Percentiles rank a stretch among this genome's conserved stretches.
phyloP scores from a whole-genome alignment of 1,284 basidiomycete species.

The Gymnopus androsaceus region DNA sequence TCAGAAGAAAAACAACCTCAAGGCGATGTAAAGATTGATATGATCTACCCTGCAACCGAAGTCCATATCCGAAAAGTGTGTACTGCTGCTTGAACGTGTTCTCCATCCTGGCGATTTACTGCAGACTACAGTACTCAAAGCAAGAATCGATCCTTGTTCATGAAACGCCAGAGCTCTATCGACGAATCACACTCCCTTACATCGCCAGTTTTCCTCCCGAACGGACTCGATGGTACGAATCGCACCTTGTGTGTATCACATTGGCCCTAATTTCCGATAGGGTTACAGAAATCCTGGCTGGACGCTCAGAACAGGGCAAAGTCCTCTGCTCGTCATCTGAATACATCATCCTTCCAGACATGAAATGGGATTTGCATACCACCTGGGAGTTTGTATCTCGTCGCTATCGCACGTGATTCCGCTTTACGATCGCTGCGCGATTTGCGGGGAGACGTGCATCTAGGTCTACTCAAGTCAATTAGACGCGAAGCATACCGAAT shows the following conservation, averaged over 20 bases:
- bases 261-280: slow-evolving; percentile 39
- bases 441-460: slow-evolving; percentile 56
- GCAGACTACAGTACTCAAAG: slow-evolving; percentile 67
- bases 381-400: slow-evolving; percentile 71
- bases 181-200: slow-evolving; percentile 73
- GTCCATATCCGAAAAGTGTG: slow-evolving; percentile 77
- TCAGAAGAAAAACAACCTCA: slow-evolving; percentile 35
- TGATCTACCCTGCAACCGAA: slow-evolving; percentile 83
- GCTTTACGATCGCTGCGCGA: slow-evolving; percentile 73
- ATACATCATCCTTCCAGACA: slow-evolving; percentile 87
- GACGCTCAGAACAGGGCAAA: slow-evolving; percentile 78
- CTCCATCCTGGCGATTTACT: not conserved
- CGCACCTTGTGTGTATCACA: not conserved
- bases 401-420: slow-evolving; percentile 64
- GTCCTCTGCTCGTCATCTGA: slow-evolving; percentile 72
- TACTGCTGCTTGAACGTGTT: slow-evolving; percentile 1
- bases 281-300: slow-evolving; percentile 87
- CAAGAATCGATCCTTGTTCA: slow-evolving; percentile 75
- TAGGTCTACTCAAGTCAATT: slow-evolving; percentile 73
- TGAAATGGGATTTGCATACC: slow-evolving; percentile 90
- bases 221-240: slow-evolving; percentile 75
- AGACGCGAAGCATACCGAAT: slow-evolving; percentile 52
- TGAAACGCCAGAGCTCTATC: slow-evolving; percentile 81
- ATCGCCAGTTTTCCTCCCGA: slow-evolving; percentile 73
- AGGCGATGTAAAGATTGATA: slow-evolving; percentile 59